Conservation (phyloP, 1,139 yeast genomes). For the Geotrichum candidum region DNA sequence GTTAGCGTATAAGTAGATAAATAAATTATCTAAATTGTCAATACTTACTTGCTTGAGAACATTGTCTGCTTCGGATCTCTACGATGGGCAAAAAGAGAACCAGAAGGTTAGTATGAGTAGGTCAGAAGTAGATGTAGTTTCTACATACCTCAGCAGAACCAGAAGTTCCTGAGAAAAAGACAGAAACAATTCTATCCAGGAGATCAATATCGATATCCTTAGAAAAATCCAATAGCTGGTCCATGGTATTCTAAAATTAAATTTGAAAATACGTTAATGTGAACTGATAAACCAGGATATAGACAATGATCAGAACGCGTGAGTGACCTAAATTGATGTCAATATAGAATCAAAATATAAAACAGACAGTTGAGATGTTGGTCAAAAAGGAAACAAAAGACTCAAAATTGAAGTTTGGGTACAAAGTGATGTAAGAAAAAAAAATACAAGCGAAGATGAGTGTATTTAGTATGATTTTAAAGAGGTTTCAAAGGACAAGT, state of each 20-base stretch:
- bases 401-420: not conserved
- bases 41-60: constrained; percentile 54
- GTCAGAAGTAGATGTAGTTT: not conserved
- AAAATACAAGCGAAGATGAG: not conserved
- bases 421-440: not conserved
- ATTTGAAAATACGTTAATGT: not conserved
- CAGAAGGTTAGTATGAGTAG: not conserved
- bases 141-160: constrained; percentile 40
- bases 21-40: not conserved
- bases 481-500: not conserved
- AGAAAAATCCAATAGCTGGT: constrained; percentile 78
- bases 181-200: constrained; percentile 78
- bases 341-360: not conserved
- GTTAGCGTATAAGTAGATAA: not conserved
- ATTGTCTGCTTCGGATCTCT: constrained; percentile 75
- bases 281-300: not conserved
- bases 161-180: constrained; percentile 83
- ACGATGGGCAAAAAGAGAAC: constrained; percentile 3
- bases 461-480: not conserved
- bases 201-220: constrained; percentile 72
- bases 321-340: not conserved
- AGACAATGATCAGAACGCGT: not conserved
- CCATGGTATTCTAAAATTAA: constrained; percentile 46
- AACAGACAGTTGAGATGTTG: not conserved
- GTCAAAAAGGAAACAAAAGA: not conserved